Conservation (phyloP, 805 yeast genomes). For the Ogataea populi-albae region DNA sequence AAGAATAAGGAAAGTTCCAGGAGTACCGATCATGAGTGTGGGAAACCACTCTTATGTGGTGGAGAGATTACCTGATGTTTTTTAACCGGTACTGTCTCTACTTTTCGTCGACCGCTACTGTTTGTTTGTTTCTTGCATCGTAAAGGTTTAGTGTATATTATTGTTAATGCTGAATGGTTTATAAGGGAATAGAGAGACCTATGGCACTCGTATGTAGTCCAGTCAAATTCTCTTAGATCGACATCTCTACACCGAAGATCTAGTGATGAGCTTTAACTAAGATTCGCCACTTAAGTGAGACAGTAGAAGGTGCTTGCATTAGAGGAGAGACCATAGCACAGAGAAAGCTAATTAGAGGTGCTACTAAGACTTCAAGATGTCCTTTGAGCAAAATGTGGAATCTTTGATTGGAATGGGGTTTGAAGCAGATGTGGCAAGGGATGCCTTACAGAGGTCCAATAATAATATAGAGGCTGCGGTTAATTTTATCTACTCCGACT, state of each 20-base stretch:
- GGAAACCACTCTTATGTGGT: constrained; percentile 90
- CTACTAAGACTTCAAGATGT: constrained; percentile 30
- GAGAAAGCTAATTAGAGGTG: constrained; percentile 55
- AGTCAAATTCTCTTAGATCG: no score
- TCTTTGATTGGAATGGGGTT: constrained; percentile 29
- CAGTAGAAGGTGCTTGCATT: no score
- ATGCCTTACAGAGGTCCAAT: constrained; percentile 35
- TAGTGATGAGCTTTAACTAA: no score
- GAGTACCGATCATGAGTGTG: constrained; percentile 95
- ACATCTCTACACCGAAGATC: no score
- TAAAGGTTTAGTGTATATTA: no score
- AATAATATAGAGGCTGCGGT: constrained; percentile 36
- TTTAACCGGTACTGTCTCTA: no score
- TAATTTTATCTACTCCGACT: constrained; percentile 33
- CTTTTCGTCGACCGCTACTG: no score
- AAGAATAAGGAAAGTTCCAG: constrained; percentile 93
- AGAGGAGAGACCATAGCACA: constrained; percentile 46
- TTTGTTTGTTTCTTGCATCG: no score
- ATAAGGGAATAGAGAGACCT: no score
- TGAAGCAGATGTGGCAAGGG: constrained; percentile 22
- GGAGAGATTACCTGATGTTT: constrained; percentile 94
- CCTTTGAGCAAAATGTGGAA: constrained; percentile 22
- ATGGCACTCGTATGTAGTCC: no score
- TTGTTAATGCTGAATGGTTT: no score
- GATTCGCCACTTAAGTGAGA: no score